phyloP scores from a whole-genome alignment of 1,139 yeast genomes.

The Magnusiomyces starmeri region DNA sequence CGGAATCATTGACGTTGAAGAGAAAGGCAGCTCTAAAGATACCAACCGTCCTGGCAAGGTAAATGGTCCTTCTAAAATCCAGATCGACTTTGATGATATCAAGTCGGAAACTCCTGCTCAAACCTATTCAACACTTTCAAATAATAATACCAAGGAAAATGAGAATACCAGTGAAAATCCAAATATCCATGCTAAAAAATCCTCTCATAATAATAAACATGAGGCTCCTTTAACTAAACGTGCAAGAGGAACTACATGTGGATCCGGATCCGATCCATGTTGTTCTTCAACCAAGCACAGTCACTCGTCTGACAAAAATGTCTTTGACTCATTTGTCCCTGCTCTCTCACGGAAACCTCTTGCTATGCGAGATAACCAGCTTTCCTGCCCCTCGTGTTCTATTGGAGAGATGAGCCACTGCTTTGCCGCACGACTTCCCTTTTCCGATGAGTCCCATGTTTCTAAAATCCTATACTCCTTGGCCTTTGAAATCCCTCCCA shows the following conservation, averaged over 20 bases:
- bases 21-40: no score
- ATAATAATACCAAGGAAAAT: background rate
- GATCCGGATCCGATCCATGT: background rate
- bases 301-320: constrained; percentile 1
- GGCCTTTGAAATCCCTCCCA: constrained; percentile 17
- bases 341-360: constrained; percentile 15
- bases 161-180: background rate
- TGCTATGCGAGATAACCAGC: constrained; percentile 8
- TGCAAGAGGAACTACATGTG: background rate
- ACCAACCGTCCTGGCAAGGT: no score
- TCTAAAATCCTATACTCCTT: constrained; percentile 14
- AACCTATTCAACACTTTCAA: background rate
- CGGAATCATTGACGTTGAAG: constrained; percentile 15
- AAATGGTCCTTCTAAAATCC: no score
- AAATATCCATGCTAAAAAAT: background rate
- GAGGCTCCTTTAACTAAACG: background rate
- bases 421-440: constrained; percentile 16
- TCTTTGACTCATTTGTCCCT: constrained; percentile 9
- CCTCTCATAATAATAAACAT: background rate
- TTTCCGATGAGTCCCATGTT: constrained; percentile 10
- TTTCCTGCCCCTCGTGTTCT: constrained; percentile 17
- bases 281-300: background rate
- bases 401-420: constrained; percentile 18
- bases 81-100: no score
- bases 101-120: background rate